A percentile compares a stretch with the other conserved stretches of the same genome.
Evolutionary conservation across 2,329 filamentous ascomycete genomes (phyloP).

Genomic region (Aschersonia sp.): DNA sequence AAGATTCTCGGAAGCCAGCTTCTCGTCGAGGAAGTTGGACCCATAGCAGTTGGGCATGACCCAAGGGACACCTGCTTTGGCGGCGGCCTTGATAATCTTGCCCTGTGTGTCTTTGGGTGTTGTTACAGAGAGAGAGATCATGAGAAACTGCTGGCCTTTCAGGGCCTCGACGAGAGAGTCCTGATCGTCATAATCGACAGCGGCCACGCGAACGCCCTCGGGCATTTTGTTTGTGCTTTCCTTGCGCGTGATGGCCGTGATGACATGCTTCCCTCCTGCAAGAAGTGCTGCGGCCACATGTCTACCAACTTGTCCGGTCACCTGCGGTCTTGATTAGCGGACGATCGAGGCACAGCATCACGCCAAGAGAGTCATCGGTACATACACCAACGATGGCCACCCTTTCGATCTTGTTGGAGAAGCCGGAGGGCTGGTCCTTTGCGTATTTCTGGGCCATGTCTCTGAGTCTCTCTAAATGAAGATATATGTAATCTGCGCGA

Average conservation of each 20-base stretch:
- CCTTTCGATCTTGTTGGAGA: constrained; percentile 20
- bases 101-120: constrained; percentile 26
- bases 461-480: not conserved
- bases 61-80: constrained; percentile 33
- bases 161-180: constrained; percentile 32
- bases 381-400: constrained; percentile 29
- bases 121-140: constrained; percentile 31
- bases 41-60: constrained; percentile 35
- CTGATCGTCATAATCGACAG: constrained; percentile 29
- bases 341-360: too few relatives aligned
- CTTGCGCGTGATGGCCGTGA: constrained; percentile 37
- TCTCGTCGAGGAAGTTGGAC: constrained; percentile 31
- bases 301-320: constrained; percentile 24
- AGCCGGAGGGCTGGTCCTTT: constrained; percentile 9
- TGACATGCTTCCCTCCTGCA: constrained; percentile 30
- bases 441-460: constrained; percentile 6
- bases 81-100: constrained; percentile 33
- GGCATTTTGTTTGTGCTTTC: constrained; percentile 27
- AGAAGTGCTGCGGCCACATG: constrained; percentile 27
- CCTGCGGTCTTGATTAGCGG: constrained; percentile 11
- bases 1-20: constrained; percentile 19
- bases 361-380: not conserved
- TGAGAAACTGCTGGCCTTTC: constrained; percentile 37
- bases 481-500: too few relatives aligned
- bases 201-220: constrained; percentile 22